A percentile compares a stretch with the other conserved stretches of the same genome.
Evolutionary conservation across 371 early-diverging fungal genomes (phyloP).

Genomic region (Mucor racemosus): DNA sequence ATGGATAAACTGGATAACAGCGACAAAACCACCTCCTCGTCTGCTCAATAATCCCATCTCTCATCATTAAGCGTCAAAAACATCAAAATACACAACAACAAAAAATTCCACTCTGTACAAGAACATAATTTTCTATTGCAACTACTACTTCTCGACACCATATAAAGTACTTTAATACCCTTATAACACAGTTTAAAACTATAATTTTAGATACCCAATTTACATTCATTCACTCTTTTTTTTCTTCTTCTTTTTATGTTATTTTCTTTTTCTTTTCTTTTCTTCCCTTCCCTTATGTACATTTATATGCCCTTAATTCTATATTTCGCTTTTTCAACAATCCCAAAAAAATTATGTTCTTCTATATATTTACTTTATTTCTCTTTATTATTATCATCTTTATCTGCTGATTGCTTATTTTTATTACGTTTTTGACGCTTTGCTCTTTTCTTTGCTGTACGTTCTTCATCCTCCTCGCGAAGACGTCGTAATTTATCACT

Average conservation of each 20-base stretch:
- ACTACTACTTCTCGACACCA: background rate
- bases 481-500: constrained; percentile 61
- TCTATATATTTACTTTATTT: background rate
- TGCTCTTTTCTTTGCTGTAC: constrained; percentile 85
- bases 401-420: constrained; percentile 34
- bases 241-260: constrained; percentile 3
- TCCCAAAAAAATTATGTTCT: constrained; percentile 2
- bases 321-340: background rate
- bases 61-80: constrained; percentile 3
- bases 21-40: constrained; percentile 30
- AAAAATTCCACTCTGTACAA: background rate
- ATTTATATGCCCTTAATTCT: constrained; percentile 17
- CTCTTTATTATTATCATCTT: constrained; percentile 8
- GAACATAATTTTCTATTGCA: background rate
- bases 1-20: constrained; percentile 41
- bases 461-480: constrained; percentile 72
- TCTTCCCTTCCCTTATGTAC: constrained; percentile 6
- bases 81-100: background rate
- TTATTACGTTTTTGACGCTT: constrained; percentile 78
- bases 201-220: constrained; percentile 7
- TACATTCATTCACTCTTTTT: constrained; percentile 4
- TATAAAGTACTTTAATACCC: constrained; percentile 4
- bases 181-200: constrained; percentile 1
- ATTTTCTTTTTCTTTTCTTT: background rate
- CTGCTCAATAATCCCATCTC: constrained; percentile 6